A percentile compares a stretch with the other conserved stretches of the same genome.
Evolutionary conservation across 1,284 basidiomycete genomes (phyloP).

Genomic region (Quambalaria eucalypti): DNA sequence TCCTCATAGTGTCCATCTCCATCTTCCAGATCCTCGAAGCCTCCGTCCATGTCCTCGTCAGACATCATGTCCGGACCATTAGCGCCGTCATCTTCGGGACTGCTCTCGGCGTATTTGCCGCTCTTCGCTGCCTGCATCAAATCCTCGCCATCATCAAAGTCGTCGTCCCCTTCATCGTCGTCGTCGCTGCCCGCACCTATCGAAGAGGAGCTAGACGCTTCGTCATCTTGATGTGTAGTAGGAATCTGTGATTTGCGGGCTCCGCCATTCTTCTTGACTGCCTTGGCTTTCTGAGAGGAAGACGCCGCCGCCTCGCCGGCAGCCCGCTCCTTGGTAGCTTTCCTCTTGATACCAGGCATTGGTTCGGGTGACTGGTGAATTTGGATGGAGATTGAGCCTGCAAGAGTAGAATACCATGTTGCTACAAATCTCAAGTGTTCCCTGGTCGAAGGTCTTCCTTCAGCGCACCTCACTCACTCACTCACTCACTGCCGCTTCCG

Average conservation of each 20-base stretch:
- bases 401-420: no score
- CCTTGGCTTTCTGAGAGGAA: constrained; percentile 9
- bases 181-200: constrained; percentile 11
- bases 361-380: no score
- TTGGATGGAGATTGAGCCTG: no score
- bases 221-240: no score
- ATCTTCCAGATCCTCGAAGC: constrained; percentile 4
- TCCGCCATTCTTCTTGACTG: constrained; percentile 8
- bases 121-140: constrained; percentile 25
- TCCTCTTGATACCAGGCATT: constrained; percentile 31
- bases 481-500: no score
- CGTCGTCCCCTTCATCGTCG: constrained; percentile 29
- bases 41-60: constrained; percentile 30
- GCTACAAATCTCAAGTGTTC: no score
- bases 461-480: no score
- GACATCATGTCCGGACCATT: constrained; percentile 24
- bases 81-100: constrained; percentile 11
- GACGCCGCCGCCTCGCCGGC: neutral
- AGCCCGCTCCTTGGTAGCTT: constrained; percentile 7
- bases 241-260: no score
- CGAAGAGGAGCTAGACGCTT: constrained; percentile 2
- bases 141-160: constrained; percentile 34
- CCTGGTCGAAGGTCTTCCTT: no score
- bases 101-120: constrained; percentile 21
- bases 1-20: constrained; percentile 11